These are phyloP conservation scores for Misopates orontium DNA, from an alignment of 257 asterid species.

Conservation along the genomic window DNA sequence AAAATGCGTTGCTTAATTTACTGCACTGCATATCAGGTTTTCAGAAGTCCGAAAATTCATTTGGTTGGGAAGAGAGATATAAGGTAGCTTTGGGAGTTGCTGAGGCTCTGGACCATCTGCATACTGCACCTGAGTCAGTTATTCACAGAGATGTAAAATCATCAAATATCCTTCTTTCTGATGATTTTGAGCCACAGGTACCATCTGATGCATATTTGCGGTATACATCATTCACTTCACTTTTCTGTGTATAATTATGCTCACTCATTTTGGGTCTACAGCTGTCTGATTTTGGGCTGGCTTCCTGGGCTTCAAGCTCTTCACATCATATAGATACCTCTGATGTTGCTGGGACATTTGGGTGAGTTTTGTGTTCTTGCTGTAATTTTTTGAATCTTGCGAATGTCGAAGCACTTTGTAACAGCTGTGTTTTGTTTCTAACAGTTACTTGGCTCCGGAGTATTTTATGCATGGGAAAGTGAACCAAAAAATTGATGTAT, in stretches of 20 bases:
- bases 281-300: slow-evolving; percentile 96
- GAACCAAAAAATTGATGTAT: slow-evolving; percentile 74
- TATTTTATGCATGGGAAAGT: slow-evolving; percentile 82
- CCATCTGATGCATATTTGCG: neutral
- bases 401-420: slow-evolving; percentile 1
- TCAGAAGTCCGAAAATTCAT: slow-evolving; percentile 33
- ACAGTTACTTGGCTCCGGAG: slow-evolving; percentile 95
- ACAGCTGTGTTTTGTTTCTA: slow-evolving; percentile 4
- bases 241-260: neutral
- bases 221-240: slow-evolving; percentile 13
- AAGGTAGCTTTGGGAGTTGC: slow-evolving; percentile 91
- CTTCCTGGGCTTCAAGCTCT: slow-evolving; percentile 68
- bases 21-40: slow-evolving; percentile 42
- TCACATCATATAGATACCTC: slow-evolving; percentile 50
- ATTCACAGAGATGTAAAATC: slow-evolving; percentile 95
- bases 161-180: slow-evolving; percentile 85
- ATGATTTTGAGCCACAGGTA: slow-evolving; percentile 87
- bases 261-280: slow-evolving; percentile 30
- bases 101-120: slow-evolving; percentile 79
- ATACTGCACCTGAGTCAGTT: slow-evolving; percentile 53
- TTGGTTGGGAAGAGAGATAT: slow-evolving; percentile 75
- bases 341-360: slow-evolving; percentile 92
- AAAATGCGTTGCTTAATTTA: slow-evolving; percentile 22
- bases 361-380: slow-evolving; percentile 48
- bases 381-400: slow-evolving; percentile 17